Evolutionary conservation across 257 asterid genomes (phyloP).

Genomic region (Cynanchum wilfordii): DNA sequence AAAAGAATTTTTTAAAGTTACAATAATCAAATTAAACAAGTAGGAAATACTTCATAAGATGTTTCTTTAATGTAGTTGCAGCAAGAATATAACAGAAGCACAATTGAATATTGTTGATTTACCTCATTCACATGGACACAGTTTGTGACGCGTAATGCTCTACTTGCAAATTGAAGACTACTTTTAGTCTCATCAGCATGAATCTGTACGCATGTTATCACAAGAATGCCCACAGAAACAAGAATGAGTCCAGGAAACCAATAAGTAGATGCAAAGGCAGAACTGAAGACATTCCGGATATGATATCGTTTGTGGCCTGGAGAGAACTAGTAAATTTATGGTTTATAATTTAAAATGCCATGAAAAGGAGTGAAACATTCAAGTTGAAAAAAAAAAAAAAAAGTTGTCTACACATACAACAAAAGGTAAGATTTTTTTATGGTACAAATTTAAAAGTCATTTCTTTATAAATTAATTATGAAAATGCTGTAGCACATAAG

Average conservation of each 20-base stretch:
- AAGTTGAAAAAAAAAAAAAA: background rate
- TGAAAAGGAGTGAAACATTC: background rate
- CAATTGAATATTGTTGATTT: constrained; percentile 18
- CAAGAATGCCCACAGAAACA: background rate
- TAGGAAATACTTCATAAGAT: constrained; percentile 7
- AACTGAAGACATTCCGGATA: background rate
- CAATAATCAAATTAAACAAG: background rate
- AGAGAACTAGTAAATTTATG: background rate
- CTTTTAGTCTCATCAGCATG: constrained; percentile 99
- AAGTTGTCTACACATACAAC: background rate
- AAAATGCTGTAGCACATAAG: background rate
- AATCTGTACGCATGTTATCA: constrained; percentile 41
- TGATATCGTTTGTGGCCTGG: background rate
- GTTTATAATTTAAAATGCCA: background rate
- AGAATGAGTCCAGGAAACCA: background rate
- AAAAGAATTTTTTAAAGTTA: background rate
- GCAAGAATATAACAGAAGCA: constrained; percentile 15
- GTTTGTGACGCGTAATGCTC: constrained; percentile 94
- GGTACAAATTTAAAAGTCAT: background rate
- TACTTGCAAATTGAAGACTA: constrained; percentile 97
- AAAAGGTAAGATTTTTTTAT: background rate
- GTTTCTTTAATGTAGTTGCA: constrained; percentile 14
- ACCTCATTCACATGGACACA: constrained; percentile 99
- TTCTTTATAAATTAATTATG: background rate
- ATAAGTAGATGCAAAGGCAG: background rate